A percentile compares a stretch with the other conserved stretches of the same genome.
Evolutionary conservation across 2,329 filamentous ascomycete genomes (phyloP).

Genomic region (Knufia petricola): DNA sequence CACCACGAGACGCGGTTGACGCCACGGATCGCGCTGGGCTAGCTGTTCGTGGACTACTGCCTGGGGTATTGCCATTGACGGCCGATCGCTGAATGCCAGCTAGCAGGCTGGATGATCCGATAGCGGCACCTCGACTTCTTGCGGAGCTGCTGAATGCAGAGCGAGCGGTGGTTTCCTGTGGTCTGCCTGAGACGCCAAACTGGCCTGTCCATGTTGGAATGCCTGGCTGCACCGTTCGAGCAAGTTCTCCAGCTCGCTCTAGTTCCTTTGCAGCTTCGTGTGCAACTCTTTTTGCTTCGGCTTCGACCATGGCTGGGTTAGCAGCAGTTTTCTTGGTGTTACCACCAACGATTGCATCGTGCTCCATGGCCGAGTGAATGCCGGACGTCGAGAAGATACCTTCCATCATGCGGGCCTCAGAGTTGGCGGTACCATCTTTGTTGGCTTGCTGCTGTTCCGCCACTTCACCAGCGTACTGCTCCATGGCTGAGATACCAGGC

Average conservation of each 20-base stretch:
- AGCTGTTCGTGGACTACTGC: constrained; percentile 16
- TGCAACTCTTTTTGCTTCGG: constrained; percentile 72
- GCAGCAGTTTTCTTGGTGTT: constrained; percentile 52
- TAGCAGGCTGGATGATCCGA: constrained; percentile 41
- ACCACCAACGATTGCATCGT: constrained; percentile 80
- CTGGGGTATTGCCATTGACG: background rate
- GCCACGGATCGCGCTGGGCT: constrained; percentile 21
- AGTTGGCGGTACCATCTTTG: constrained; percentile 28
- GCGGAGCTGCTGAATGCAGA: constrained; percentile 33
- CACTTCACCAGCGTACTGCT: constrained; percentile 49
- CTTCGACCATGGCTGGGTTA: constrained; percentile 67
- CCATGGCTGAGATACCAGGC: constrained; percentile 53
- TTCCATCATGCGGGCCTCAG: constrained; percentile 71
- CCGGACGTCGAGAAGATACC: constrained; percentile 79
- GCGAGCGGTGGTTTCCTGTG: constrained; percentile 43
- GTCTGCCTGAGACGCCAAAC: constrained; percentile 66
- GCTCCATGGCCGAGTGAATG: constrained; percentile 84
- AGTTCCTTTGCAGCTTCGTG: constrained; percentile 68
- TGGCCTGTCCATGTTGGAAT: constrained; percentile 91
- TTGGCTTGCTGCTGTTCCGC: constrained; percentile 31
- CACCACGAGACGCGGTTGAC: constrained; percentile 18
- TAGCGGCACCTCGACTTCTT: constrained; percentile 21
- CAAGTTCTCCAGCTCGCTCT: constrained; percentile 61
- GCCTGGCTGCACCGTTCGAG: constrained; percentile 64
- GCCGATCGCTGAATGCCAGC: constrained; percentile 51